Base-by-base conservation (phyloP, 2,329 filamentous ascomycete genomes). In the Cladophialophora carrionii region DNA sequence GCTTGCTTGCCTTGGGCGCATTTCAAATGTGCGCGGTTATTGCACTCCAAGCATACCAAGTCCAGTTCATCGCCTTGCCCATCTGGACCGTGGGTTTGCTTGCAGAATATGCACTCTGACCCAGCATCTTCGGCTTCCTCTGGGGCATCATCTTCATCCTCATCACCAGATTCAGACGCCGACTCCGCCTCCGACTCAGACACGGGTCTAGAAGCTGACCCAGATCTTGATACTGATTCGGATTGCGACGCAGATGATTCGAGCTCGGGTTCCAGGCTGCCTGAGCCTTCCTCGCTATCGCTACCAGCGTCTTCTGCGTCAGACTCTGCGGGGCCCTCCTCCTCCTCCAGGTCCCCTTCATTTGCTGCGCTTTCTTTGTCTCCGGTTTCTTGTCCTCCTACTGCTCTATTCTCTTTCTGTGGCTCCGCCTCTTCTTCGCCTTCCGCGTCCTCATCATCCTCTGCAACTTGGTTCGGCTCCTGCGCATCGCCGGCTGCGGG, bases 1-100 rank as follows among this genome's bases (percentile, higher is more conserved):
- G 86, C 86, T 65, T 85, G 85, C 75, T 87, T 85, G 75, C 90
- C 86, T 74, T 89, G 87, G 64, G 92, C 93, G 79, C 94, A 97
- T 84, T 95, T 90, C 76, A 90, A 88, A 81, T 98, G 94, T 74
- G 92, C 94, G 78, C 92, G 90, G 74, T 94, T 90, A 70, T 88
- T 88, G 78, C 94, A 98, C 69, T 87, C 83, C 66, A 82, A 82
- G 77, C 94, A 97, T 59, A 88, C 81, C 66, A 97, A 81, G 75
- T 89, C 92, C 64, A 88, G 83, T 70, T 91, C 90, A 69, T 85
- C 88, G 1, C 91, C 90, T 72, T 94, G 91, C 68, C 94, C 84
- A 61, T 95, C 58, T 14, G 56, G 43, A 46, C 31, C 90, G 78
- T 96, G 91, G 70, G 90, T 88, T 75, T 91, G 84, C 63, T 88